These are phyloP conservation scores for Periconia sp. DNA, from an alignment of 2,329 filamentous ascomycete species.

Conservation along the genomic window DNA sequence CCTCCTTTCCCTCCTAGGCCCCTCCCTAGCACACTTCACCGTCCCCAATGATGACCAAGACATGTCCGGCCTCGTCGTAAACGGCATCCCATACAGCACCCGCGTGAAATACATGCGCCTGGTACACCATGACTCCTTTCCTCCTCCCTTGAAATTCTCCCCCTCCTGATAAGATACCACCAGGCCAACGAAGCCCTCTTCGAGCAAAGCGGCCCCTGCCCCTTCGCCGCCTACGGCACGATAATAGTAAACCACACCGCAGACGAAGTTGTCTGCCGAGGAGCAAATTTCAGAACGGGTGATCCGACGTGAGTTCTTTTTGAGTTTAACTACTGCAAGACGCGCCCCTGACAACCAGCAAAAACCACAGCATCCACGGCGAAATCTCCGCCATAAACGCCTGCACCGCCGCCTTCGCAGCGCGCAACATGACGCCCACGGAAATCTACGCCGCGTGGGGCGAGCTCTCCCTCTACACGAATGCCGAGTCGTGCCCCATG, in stretches of 20 bases:
- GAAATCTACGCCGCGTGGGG: slow-evolving; percentile 55
- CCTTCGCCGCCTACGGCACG: slow-evolving; percentile 60
- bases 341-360: not conserved
- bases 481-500: slow-evolving; percentile 64
- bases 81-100: slow-evolving; percentile 46
- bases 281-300: slow-evolving; percentile 50
- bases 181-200: slow-evolving; percentile 32
- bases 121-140: slow-evolving; percentile 50
- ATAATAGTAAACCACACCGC: slow-evolving; percentile 62
- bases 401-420: slow-evolving; percentile 57
- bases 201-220: slow-evolving; percentile 52
- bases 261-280: slow-evolving; percentile 58
- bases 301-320: not conserved
- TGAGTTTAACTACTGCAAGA: too few relatives aligned
- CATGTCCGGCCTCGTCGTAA: slow-evolving; percentile 17
- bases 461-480: slow-evolving; percentile 61
- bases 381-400: slow-evolving; percentile 63
- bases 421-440: slow-evolving; percentile 47
- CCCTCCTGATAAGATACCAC: too few relatives aligned
- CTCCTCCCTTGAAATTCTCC: not conserved
- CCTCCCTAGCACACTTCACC: slow-evolving; percentile 1
- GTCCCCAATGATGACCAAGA: slow-evolving; percentile 5
- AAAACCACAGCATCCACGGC: slow-evolving; percentile 35
- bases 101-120: slow-evolving; percentile 60
- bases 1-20: not conserved